Evolutionary conservation across 345 rosid species (phyloP), one percentile per base, ranked within the genome.

Genomic region (Mercurialis annua): DNA sequence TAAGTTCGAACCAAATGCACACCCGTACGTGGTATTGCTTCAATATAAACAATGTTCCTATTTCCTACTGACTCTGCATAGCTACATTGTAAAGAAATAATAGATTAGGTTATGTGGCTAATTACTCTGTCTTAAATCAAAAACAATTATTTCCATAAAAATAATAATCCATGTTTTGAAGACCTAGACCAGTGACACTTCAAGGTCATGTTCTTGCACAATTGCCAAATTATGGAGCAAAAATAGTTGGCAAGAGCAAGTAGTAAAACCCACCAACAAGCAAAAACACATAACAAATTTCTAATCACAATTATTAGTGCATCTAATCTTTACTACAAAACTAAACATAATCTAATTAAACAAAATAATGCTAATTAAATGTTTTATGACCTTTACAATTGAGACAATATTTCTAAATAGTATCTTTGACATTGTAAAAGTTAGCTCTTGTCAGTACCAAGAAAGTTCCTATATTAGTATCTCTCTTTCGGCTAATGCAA

Each of bases 381-480:
- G 18, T 40, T 38, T 50, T 52, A 21, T 44, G 53, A 33, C 23
- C 49, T 61, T 62, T 1, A 18, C n/a, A 43, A 27, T 29, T 14
- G 2, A 23, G 72, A 68, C 62, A 73, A n/a, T 38, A 40, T 70
- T 80, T 70, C 57, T 66, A n/a, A n/a, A 21, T 1, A 46, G 61
- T 58, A 75, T 81, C 76, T 77, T 72, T 72, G 71, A 36, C 20
- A 44, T 27, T 3, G 12, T 42, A 70, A 76, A n/a, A 74, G 85
- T 62, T 68, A 18, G 49, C 72, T 54, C 33, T 65, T 68, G 77
- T 38, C 82, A 64, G 55, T 75, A 21, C 77, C 70, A 57, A 23
- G 80, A 70, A 81, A 36, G 43, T 73, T 75, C 78, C 80, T 70
- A 23, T 9, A 40, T 3, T 36, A 7, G 11, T 40, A 3, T 40